Evolutionary conservation across 345 rosid species (phyloP), one percentile per base, ranked within the genome.

Genomic region (Pistacia integerrima): DNA sequence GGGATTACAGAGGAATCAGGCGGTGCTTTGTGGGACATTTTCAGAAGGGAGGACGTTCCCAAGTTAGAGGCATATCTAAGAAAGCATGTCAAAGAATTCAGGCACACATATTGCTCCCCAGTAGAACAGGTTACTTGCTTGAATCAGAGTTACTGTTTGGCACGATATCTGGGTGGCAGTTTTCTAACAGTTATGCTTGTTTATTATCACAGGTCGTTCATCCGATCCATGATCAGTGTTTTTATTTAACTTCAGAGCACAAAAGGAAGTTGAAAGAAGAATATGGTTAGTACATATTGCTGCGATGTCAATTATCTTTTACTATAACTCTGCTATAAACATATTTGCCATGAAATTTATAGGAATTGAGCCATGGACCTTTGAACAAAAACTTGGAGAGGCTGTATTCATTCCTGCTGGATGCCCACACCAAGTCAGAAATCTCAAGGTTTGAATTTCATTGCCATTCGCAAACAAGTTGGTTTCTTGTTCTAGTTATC

Each of bases 381-480:
- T 96, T 67, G 91, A 85, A 74, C 99, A 93, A 69, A 86, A 81
- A 30, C 83, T 91, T 10, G 98, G 99, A 36, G 99, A 93, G 67
- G 98, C 97, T 17, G 94, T 95, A 60, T 93, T 93, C 77, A 95
- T 95, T 74, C 99, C 99, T 0, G 97, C 97, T 1, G 99, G 99
- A 56, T 95, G 99, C 77, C 98, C 98, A 4, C 99, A 96, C 81
- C 99, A 96, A 89, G 99, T 96, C 56, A 88, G 99, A 71, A 96
- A 96, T 80, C 90, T 93, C 55, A 91, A 87, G 98, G 99, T 92
- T 79, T 64, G 25, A 64, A 74, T 9, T 63, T 28, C 9, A 17
- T 68, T 28, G 11, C 48, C 44, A n/a, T 33, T 33, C 30, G 18
- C 30, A 8, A 51, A 30, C 18, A 49, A 64, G n/a, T 51, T 30